Base-by-base conservation (phyloP, 495 filamentous ascomycete genomes). In the Trichoderma asperelloides region DNA sequence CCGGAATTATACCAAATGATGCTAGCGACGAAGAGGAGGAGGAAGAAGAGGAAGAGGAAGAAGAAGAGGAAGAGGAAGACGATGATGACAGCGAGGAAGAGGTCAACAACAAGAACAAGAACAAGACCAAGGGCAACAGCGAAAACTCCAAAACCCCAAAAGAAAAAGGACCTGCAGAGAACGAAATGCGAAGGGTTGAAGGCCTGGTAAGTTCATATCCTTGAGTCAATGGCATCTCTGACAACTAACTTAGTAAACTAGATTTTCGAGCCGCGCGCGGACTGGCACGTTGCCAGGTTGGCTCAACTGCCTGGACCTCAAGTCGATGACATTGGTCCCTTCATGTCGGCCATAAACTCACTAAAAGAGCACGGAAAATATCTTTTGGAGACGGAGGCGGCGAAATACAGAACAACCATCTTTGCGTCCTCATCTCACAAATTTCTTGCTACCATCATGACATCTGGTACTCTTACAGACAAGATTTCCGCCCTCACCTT, bases 381-480 rank as follows among this genome's bases (percentile, higher is more conserved):
- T 3, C 78, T 97, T 21, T 81, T 98, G 2, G 86, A 93, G 66
- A 78, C 85, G 33, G 95, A 98, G 66, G 74, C 78, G 84, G 83
- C 75, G 77, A 84, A 55, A 69, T 88, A 77, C 89, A 92, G 74
- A 66, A 75, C 79, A 12, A 73, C 68, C 28, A 68, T 74, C 37
- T 81, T 82, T 1, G 78, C 85, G 27, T 89, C 90, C 51, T 97
- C 95, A 1, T 90, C 93, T 12, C 88, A 93, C 73, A 95, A 90
- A 76, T 98, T 98, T 81, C 87, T 97, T 79, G 90, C 91, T 2
- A 96, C 92, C 6, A 96, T 98, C 75, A 97, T 98, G 95, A 79
- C 92, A 18, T 92, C 93, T 1, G 95, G 95, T 79, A 98, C 96
- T 9, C 83, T 97, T 65, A 95, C 92, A 41, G 95, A 98, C 78